Evolutionary conservation across 441 rosid genomes (phyloP).

Genomic region (Gossypium gossypioides): DNA sequence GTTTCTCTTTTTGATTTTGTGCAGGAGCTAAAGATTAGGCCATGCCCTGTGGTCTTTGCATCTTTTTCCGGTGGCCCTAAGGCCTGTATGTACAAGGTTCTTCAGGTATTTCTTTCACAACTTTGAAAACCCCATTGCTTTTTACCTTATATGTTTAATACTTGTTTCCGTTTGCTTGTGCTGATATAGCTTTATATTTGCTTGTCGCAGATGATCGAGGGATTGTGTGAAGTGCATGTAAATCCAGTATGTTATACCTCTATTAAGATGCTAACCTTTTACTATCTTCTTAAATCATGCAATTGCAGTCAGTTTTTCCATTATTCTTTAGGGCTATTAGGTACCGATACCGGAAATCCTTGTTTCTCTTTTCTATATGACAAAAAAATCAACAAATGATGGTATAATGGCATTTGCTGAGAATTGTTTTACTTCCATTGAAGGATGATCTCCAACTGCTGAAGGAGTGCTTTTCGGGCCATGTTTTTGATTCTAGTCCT

Average conservation of each 20-base stretch:
- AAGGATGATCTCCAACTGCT: slow-evolving; percentile 64
- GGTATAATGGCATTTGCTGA: background rate
- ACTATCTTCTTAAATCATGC: background rate
- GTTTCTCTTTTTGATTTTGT: background rate
- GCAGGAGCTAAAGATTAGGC: slow-evolving; percentile 66
- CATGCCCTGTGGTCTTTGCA: slow-evolving; percentile 66
- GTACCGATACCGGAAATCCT: background rate
- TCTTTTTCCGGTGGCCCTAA: slow-evolving; percentile 88
- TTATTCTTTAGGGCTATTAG: background rate
- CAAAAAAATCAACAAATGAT: background rate
- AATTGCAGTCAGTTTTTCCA: background rate
- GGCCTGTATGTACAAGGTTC: slow-evolving; percentile 83
- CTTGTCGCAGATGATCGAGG: slow-evolving; percentile 61
- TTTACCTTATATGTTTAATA: background rate
- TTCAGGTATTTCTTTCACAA: slow-evolving; percentile 46
- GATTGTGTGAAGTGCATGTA: slow-evolving; percentile 39
- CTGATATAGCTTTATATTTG: slow-evolving; percentile 2
- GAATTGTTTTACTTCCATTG: slow-evolving; percentile 11
- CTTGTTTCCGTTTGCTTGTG: background rate
- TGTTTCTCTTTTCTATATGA: background rate
- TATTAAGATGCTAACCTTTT: background rate
- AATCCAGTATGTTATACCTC: slow-evolving; percentile 33
- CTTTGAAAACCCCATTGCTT: background rate
- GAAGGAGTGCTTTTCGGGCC: slow-evolving; percentile 65
- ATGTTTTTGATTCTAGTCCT: slow-evolving; percentile 72